Evolutionary conservation across 176 grass and related monocot genomes (phyloP).

Genomic region (Rhynchospora tenuis): DNA sequence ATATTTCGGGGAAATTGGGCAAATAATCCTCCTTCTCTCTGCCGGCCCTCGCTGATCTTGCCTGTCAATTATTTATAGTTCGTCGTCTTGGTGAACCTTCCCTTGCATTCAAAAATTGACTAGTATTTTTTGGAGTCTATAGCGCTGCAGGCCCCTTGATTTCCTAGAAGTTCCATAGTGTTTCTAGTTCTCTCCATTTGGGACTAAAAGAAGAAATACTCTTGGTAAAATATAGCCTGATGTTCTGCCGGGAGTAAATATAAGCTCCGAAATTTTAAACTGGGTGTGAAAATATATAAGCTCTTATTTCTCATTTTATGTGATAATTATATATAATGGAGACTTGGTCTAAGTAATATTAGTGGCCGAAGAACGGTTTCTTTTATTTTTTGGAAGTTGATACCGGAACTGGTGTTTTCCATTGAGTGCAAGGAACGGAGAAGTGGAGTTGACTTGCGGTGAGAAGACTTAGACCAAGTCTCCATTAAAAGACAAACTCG

Average conservation of each 20-base stretch:
- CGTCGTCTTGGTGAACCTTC: not conserved
- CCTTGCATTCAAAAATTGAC: not conserved
- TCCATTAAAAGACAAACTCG: not conserved
- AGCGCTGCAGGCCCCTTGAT: not conserved
- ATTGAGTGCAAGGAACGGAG: not conserved
- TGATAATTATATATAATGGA: not conserved
- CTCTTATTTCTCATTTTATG: not conserved
- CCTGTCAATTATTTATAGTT: not conserved
- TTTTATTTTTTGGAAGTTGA: not conserved
- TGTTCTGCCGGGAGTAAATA: not conserved
- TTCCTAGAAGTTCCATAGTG: not conserved
- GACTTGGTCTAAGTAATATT: no score
- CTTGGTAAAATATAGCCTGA: not conserved
- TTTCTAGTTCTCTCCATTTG: not conserved
- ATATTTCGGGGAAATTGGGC: not conserved
- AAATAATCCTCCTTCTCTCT: not conserved
- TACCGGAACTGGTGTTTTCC: not conserved
- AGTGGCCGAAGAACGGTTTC: not conserved
- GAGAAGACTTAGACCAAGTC: not conserved
- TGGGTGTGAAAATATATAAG: no score
- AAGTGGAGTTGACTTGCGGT: not conserved
- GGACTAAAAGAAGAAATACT: not conserved
- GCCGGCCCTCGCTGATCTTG: not conserved
- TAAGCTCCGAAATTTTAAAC: no score
- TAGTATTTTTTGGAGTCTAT: not conserved